Base-by-base conservation (phyloP, 345 rosid species). In the Cardiospermum halicacabum region DNA sequence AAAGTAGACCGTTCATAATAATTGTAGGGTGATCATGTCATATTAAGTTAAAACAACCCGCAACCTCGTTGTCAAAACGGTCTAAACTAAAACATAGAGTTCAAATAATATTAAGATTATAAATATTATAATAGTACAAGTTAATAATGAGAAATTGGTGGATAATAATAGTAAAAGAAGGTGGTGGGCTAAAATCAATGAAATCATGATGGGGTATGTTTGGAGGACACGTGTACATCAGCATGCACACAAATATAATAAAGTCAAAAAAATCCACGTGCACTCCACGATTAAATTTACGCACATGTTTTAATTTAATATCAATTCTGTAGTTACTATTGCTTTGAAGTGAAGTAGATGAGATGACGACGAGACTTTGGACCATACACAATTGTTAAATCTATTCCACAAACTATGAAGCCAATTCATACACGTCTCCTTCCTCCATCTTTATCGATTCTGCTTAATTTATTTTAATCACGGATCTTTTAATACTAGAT, bases 241-340 rank as follows among this genome's bases (percentile, higher is more conserved):
- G 7, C 49, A 0, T 13, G 45, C 47, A 34, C 27, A 34, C 37
- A 3, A 3, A 34, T 4, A 2, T 4, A 34, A 2, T 4, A 34
- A 34, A 34, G n/a, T n/a, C n/a, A 15, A 22, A 18, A 13, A 22
- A 1, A 25, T 24, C 7, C 57, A 53, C 68, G 68, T 64, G 68
- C 68, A 26, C 37, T 16, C 3, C 21, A 53, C 12, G 15, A 11
- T 12, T 18, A 8, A 56, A 56, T 30, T 31, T 9, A 43, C 26
- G 19, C 60, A 64, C 28, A 58, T 64, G 28, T 53, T 24, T 24
- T 51, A 24, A 9, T 8, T 10, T 43, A 40, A 40, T 43, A 43
- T 40, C 3, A 12, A 2, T 13, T 43, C 5, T 42, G 2, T 42
- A 42, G 16, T 42, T 2, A 12, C 12, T 42, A 39, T 45, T 45